A percentile compares a stretch with the other conserved stretches of the same genome.
These are phyloP conservation scores for Pythium aristosporum DNA, from an alignment of 352 stramenopile species.

Conservation along the genomic window DNA sequence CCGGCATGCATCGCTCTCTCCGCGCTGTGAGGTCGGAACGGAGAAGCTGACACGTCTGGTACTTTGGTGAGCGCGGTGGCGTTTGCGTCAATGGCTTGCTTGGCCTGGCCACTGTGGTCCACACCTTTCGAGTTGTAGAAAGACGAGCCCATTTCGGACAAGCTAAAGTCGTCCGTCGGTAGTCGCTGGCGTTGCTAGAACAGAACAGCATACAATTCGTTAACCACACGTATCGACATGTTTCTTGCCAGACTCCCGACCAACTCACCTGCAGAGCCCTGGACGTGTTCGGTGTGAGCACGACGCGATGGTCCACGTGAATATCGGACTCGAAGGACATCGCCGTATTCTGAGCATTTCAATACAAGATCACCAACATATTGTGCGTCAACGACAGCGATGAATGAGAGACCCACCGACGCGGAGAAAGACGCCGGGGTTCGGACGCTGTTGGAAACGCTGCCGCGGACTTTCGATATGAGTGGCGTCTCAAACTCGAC, in stretches of 20 bases:
- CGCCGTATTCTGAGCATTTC: slow-evolving; percentile 38
- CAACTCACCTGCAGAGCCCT: slow-evolving; percentile 56
- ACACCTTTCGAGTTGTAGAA: not conserved
- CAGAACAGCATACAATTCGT: not conserved
- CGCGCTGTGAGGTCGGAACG: slow-evolving; percentile 13
- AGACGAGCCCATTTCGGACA: slow-evolving; percentile 2
- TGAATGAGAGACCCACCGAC: not conserved
- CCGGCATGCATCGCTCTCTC: slow-evolving; percentile 26
- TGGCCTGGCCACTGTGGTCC: slow-evolving; percentile 4
- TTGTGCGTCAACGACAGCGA: not conserved
- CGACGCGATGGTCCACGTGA: slow-evolving; percentile 56
- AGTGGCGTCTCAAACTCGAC: not conserved
- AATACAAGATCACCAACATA: not conserved
- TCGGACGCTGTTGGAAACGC: slow-evolving; percentile 1
- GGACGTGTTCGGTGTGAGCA: slow-evolving; percentile 69
- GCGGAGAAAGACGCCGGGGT: slow-evolving; percentile 13
- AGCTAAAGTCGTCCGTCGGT: slow-evolving; percentile 4
- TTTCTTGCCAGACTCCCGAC: not conserved
- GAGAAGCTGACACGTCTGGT: not conserved
- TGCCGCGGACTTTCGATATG: not conserved
- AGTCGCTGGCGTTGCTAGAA: slow-evolving; percentile 9
- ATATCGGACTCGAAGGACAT: slow-evolving; percentile 68
- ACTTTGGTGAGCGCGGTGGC: not conserved
- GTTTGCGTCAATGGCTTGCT: slow-evolving; percentile 16
- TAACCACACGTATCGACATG: not conserved